Evolutionary conservation across 176 grass and related monocot genomes (phyloP), one percentile per base, ranked within the genome.

Genomic region (Musa itinerans): DNA sequence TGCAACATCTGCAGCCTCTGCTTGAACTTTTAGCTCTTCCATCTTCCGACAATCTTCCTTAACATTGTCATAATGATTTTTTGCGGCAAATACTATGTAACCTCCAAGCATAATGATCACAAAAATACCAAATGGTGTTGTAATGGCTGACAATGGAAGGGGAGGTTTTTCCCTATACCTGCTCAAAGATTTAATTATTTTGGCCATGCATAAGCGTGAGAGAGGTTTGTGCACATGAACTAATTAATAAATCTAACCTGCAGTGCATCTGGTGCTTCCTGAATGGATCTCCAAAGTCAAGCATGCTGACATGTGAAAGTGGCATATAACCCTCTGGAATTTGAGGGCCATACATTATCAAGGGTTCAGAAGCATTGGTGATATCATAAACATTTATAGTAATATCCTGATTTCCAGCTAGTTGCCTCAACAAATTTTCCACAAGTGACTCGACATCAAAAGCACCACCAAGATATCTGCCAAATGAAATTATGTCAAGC

Each of bases 271-370:
- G 85, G 81, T 97, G 94, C 63, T 82, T 93, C 63, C 90, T 87
- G 72, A 97, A 97, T 0, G 94, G 94, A 79, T 97, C 94, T 51
- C 94, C 94, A 83, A 97, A 97, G 85, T 97, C 94, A 81, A 97
- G 90, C 65, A 83, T 83, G 86, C 90, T 90, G 57, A 93, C 79
- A 79, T 93, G 90, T 49, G 76, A 86, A 51, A 89, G 82, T 53
- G 78, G 63, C 24, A 69, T 75, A 70, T 88, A 77, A 76, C 73
- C 82, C 63, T 84, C 69, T 50, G 50, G 74, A 68, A 23, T 85
- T 79, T 88, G 86, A 79, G 88, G 82, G 54, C 90, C 90, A 82
- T 97, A 97, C 86, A 97, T 87, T 50, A 79, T 87, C 88, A 91
- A 87, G 25, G 88, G 82, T 43, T 98, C 82, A 48, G 90, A 87